Percentiles rank a stretch among this genome's conserved stretches.
Conservation (phyloP, 83 land plant species). For the Thuja plicata region DNA sequence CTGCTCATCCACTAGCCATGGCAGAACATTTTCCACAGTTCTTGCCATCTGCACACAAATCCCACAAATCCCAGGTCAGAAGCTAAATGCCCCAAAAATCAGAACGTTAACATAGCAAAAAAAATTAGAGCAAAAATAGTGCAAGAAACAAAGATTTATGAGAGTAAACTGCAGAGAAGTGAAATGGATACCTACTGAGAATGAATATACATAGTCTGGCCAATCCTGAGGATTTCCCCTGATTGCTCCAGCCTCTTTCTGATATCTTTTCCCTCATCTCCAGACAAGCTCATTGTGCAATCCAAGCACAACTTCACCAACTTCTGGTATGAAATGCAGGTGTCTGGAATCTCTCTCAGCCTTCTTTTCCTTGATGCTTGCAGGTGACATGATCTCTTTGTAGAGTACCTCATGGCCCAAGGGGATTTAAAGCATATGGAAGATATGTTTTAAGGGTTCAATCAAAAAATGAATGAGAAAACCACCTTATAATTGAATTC, state of each 20-base stretch:
- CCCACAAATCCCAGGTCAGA: too few species aligned
- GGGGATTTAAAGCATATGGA: too few species aligned
- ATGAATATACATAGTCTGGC: conserved; percentile 9
- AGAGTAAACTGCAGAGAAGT: neutral
- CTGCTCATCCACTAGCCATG: too few species aligned
- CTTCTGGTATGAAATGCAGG: neutral
- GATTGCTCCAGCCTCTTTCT: conserved; percentile 16
- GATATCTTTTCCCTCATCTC: neutral
- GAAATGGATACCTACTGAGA: conserved; percentile 13
- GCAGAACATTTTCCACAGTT: neutral
- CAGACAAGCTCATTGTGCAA: neutral
- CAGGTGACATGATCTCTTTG: too few species aligned
- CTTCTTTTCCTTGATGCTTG: too few species aligned
- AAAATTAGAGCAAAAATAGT: too few species aligned
- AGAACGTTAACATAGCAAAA: too few species aligned
- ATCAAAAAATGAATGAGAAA: too few species aligned
- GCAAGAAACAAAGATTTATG: neutral
- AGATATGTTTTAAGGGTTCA: too few species aligned
- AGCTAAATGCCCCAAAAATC: neutral
- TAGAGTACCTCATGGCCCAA: too few species aligned
- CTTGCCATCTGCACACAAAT: conserved; percentile 7
- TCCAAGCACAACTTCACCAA: neutral
- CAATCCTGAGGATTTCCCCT: conserved; percentile 4
- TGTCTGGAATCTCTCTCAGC: neutral
- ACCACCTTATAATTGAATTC: too few species aligned